These are phyloP conservation scores for Lasiodiplodia theobromae DNA, from an alignment of 2,329 filamentous ascomycete genomes.

Conservation along the genomic window DNA sequence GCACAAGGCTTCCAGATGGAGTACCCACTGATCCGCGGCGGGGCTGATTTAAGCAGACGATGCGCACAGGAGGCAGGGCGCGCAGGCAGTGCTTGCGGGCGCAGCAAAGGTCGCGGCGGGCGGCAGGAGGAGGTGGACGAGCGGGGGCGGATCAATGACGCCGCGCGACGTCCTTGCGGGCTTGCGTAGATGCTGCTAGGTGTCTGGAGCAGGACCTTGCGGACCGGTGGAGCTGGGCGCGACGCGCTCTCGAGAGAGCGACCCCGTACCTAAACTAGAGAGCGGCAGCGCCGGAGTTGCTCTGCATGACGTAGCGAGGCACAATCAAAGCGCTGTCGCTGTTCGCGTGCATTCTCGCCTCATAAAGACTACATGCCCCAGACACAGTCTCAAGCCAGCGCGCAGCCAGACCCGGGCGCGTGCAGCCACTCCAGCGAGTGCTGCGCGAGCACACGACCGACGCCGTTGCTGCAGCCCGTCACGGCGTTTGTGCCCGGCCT, in stretches of 20 bases:
- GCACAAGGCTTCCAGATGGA: slow-evolving; percentile 21
- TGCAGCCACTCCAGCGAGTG: neutral
- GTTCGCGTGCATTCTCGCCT: slow-evolving; percentile 24
- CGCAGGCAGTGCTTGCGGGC: slow-evolving; percentile 15
- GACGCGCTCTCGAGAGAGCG: slow-evolving; percentile 18
- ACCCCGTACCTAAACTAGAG: slow-evolving; percentile 9
- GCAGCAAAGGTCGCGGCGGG: slow-evolving; percentile 7
- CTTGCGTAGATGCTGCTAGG: slow-evolving; percentile 10
- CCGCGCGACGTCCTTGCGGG: slow-evolving; percentile 6
- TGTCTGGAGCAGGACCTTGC: slow-evolving; percentile 12
- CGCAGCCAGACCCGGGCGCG: slow-evolving; percentile 5
- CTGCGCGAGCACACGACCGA: slow-evolving; percentile 8
- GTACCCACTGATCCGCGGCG: slow-evolving; percentile 31
- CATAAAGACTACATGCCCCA: slow-evolving; percentile 2
- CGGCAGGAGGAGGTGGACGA: neutral
- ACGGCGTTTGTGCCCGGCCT: slow-evolving; percentile 2
- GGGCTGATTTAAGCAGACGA: slow-evolving; percentile 24
- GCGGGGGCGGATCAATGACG: slow-evolving; percentile 25
- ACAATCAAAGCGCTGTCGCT: slow-evolving; percentile 13
- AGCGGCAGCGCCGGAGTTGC: slow-evolving; percentile 20
- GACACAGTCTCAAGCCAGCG: slow-evolving; percentile 2
- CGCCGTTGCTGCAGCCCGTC: slow-evolving; percentile 12
- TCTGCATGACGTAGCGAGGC: slow-evolving; percentile 4
- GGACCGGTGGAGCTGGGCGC: slow-evolving; percentile 22
- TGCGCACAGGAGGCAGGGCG: slow-evolving; percentile 18